Conservation (phyloP, 2,329 filamentous ascomycete species). For the Amesomyces nigricolor region DNA sequence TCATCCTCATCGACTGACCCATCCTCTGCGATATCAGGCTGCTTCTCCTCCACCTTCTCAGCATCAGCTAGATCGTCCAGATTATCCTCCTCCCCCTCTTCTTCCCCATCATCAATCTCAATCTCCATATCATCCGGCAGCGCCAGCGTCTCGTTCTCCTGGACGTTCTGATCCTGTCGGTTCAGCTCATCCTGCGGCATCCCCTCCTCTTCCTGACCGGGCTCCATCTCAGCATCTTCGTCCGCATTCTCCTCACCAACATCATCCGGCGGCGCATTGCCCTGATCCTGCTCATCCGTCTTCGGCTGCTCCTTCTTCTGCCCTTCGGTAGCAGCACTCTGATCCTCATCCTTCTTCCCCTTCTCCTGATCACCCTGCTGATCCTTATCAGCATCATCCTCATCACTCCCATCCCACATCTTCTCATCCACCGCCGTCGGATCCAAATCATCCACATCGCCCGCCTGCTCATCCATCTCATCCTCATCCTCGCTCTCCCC, state of each 20-base stretch:
- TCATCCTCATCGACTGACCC: slow-evolving; percentile 34
- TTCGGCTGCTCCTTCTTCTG: slow-evolving; percentile 46
- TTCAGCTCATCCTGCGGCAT: slow-evolving; percentile 52
- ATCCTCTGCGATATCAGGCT: slow-evolving; percentile 33
- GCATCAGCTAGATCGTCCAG: slow-evolving; percentile 53
- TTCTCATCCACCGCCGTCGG: slow-evolving; percentile 92
- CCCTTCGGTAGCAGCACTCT: slow-evolving; percentile 51
- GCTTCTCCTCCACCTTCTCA: slow-evolving; percentile 24
- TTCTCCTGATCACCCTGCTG: slow-evolving; percentile 69
- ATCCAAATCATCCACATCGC: slow-evolving; percentile 86
- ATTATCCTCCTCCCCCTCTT: slow-evolving; percentile 51
- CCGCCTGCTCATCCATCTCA: slow-evolving; percentile 85
- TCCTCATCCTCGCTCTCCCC: slow-evolving; percentile 57
- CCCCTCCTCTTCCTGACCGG: slow-evolving; percentile 55
- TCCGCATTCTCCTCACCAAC: slow-evolving; percentile 51
- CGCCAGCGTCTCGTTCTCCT: slow-evolving; percentile 76
- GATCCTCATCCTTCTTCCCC: slow-evolving; percentile 60
- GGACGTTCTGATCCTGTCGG: slow-evolving; percentile 65
- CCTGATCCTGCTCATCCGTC: slow-evolving; percentile 41
- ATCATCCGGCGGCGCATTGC: slow-evolving; percentile 31
- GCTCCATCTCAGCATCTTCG: slow-evolving; percentile 53
- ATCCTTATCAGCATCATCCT: slow-evolving; percentile 76
- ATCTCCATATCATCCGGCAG: slow-evolving; percentile 86
- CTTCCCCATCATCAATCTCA: slow-evolving; percentile 56
- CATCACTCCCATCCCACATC: slow-evolving; percentile 89